A percentile compares a stretch with the other conserved stretches of the same genome.
phyloP scores from a whole-genome alignment of 2,329 filamentous ascomycete species.

The Cryphonectria japonica region DNA sequence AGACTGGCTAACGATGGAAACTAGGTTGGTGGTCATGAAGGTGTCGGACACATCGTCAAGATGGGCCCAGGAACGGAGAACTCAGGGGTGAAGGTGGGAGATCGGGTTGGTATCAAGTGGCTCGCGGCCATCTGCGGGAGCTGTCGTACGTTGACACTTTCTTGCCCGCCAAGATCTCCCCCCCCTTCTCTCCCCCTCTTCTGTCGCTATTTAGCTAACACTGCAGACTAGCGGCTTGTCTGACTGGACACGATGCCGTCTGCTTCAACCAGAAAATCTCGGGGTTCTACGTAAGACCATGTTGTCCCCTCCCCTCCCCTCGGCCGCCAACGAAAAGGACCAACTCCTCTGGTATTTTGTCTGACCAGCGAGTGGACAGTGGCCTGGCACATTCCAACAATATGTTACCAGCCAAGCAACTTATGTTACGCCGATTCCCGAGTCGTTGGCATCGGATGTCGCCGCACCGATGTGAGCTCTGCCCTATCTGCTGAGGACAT shows the following conservation, averaged over 20 bases:
- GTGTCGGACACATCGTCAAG: conserved; percentile 67
- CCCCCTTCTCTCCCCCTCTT: conserved; percentile 2
- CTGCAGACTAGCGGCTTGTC: conserved; percentile 42
- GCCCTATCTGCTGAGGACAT: not conserved
- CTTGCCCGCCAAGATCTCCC: not conserved
- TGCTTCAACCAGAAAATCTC: conserved; percentile 65
- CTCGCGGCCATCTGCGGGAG: conserved; percentile 59
- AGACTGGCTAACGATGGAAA: conserved; percentile 35
- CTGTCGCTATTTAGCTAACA: conserved; percentile 36
- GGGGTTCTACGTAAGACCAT: conserved; percentile 57
- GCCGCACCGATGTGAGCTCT: conserved; percentile 62
- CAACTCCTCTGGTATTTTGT: no score
- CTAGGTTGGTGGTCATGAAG: conserved; percentile 65
- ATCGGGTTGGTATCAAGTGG: conserved; percentile 74
- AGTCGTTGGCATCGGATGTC: conserved; percentile 58
- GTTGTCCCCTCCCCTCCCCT: no score
- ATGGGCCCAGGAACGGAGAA: conserved; percentile 63
- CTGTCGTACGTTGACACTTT: conserved; percentile 37
- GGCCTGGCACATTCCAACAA: conserved; percentile 74
- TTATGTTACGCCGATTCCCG: conserved; percentile 73
- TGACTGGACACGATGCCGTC: conserved; percentile 65
- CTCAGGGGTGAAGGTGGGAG: conserved; percentile 63
- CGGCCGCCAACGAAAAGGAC: no score
- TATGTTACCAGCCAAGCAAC: conserved; percentile 66
- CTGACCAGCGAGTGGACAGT: conserved; percentile 33